Conservation (phyloP, 1,139 yeast species). For the Geotrichum aggregatum region DNA sequence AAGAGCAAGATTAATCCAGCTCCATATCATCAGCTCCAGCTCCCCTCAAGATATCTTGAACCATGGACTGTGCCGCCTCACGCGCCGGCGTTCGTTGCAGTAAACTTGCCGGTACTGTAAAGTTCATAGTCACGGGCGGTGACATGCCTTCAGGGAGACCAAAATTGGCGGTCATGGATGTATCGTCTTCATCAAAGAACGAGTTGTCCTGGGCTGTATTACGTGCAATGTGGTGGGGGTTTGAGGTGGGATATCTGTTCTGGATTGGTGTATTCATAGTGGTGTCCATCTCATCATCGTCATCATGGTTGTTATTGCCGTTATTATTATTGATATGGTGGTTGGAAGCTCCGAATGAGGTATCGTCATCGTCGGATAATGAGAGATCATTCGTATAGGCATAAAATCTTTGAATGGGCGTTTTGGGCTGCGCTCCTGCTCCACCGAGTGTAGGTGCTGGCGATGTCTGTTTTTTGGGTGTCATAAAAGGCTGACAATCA, state of each 20-base stretch:
- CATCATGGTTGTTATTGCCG: conserved; percentile 23
- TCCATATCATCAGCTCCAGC: conserved; percentile 23
- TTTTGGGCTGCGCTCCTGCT: conserved; percentile 8
- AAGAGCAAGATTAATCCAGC: neutral
- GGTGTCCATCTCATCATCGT: conserved; percentile 19
- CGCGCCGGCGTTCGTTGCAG: conserved; percentile 32
- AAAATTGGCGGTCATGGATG: conserved; percentile 19
- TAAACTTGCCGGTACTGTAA: conserved; percentile 23
- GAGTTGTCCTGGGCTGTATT: conserved; percentile 8
- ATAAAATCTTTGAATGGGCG: conserved; percentile 17
- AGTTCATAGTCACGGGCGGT: conserved; percentile 33
- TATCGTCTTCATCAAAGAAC: conserved; percentile 26
- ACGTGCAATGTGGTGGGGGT: too few relatives aligned
- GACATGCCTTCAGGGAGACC: conserved; percentile 31
- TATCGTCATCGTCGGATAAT: too few relatives aligned
- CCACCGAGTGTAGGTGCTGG: neutral
- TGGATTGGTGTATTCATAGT: conserved; percentile 15
- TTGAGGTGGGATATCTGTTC: neutral
- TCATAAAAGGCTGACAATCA: neutral
- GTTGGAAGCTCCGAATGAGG: conserved; percentile 5
- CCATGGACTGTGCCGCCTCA: conserved; percentile 30
- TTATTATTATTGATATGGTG: conserved; percentile 20
- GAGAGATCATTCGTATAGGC: conserved; percentile 3
- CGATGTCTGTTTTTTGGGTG: neutral
- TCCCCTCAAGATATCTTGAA: conserved; percentile 27